Conservation (phyloP, 805 yeast genomes). For the Kodamaea hsintzibuensis region DNA sequence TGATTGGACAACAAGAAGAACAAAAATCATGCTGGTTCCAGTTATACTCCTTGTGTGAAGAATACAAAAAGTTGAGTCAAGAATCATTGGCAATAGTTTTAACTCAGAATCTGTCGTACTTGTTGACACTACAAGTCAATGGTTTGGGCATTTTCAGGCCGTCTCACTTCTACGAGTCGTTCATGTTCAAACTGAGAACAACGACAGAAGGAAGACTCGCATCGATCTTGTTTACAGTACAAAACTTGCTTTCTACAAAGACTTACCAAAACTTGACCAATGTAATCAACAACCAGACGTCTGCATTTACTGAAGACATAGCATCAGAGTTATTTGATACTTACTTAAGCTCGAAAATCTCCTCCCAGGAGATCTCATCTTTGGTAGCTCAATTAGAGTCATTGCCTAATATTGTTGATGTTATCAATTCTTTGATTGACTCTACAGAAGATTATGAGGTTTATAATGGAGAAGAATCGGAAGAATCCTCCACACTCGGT, state of each 20-base stretch:
- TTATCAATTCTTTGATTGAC: constrained; percentile 24
- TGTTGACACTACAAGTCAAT: constrained; percentile 27
- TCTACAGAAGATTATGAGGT: constrained; percentile 6
- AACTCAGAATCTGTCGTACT: constrained; percentile 11
- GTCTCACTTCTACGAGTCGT: constrained; percentile 33
- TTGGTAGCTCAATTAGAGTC: constrained; percentile 24
- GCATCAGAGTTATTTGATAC: constrained; percentile 25
- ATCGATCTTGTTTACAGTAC: constrained; percentile 21
- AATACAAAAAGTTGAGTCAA: constrained; percentile 57
- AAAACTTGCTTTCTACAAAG: constrained; percentile 29
- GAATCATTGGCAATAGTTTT: constrained; percentile 51
- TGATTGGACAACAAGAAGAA: constrained; percentile 14
- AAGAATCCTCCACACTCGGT: constrained; percentile 13
- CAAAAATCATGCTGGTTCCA: constrained; percentile 63
- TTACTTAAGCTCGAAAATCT: constrained; percentile 25
- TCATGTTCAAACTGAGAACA: constrained; percentile 10
- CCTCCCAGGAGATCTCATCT: constrained; percentile 22
- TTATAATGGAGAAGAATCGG: constrained; percentile 5
- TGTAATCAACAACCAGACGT: constrained; percentile 13
- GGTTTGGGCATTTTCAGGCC: constrained; percentile 34
- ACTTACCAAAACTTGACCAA: constrained; percentile 26
- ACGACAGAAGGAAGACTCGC: constrained; percentile 18
- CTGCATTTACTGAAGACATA: constrained; percentile 15
- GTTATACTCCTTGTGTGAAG: constrained; percentile 71
- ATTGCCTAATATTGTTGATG: constrained; percentile 27